Evolutionary conservation across 306 rosid species (phyloP), one percentile per base, ranked within the genome.

Genomic region (Datisca glomerata): DNA sequence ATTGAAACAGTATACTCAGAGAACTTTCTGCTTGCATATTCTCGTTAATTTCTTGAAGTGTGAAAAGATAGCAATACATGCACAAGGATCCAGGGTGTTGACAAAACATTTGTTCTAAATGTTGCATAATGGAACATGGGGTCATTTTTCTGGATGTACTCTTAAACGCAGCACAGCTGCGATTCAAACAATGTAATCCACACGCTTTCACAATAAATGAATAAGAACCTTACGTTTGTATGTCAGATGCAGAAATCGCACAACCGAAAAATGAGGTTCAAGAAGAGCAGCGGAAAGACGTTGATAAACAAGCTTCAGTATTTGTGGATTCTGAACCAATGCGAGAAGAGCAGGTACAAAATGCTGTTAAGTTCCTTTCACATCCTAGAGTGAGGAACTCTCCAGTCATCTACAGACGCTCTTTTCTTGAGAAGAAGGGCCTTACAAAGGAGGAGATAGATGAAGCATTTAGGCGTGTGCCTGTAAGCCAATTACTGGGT

Each of bases 401-500:
- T 47, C 93, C 94, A 1, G 76, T 82, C 33, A 52, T 82, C 32
- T 76, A 71, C 36, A 69, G 96, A 66, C 64, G 93, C 25, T 86
- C 94, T 31, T 82, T 82, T 68, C 67, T 86, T 46, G 93, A 86
- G 68, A 69, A 76, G 76, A 86, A 86, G 70, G 96, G 96, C 53
- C 94, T 86, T 21, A 66, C 96, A 3, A 82, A 74, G 70, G 96
- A 86, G 61, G 94, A 86, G 93, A 86, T 82, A 41, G 96, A 86
- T 45, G 93, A 86, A 69, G 93, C 96, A 18, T 82, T 86, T 67
- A 85, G 33, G 18, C 84, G 70, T 44, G 94, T 81, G 47, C 96
- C 96, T 12, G 96, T 86, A 59, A 68, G 86, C 56, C 25, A 60
- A 32, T 29, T 43, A 6, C 18, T n/a, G n/a, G n/a, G n/a, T n/a